A percentile compares a stretch with the other conserved stretches of the same genome.
These are phyloP conservation scores for Oenanthe javanica DNA, from an alignment of 140 eudicot genomes.

Conservation along the genomic window DNA sequence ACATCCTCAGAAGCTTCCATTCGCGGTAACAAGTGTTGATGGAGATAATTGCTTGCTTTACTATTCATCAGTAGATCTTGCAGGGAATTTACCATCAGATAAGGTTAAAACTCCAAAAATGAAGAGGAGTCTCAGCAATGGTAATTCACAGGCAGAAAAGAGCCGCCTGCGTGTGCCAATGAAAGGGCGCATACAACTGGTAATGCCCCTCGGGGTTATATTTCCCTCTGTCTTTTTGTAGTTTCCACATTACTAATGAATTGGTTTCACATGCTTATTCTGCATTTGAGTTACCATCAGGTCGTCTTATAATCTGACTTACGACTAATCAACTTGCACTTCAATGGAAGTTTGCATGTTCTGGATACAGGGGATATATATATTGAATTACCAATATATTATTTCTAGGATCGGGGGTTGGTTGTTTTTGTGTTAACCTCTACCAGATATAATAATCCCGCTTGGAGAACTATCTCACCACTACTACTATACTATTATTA, in stretches of 20 bases:
- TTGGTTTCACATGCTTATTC: background rate
- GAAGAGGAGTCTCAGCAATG: constrained; percentile 49
- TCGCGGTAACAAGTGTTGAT: constrained; percentile 81
- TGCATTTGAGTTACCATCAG: background rate
- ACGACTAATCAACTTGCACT: background rate
- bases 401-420: background rate
- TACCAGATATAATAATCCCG: too few species aligned
- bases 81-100: constrained; percentile 37
- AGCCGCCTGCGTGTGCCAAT: constrained; percentile 78
- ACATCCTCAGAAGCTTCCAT: constrained; percentile 93
- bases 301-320: background rate
- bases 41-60: constrained; percentile 80
- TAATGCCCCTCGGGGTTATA: constrained; percentile 15
- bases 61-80: constrained; percentile 79
- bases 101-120: constrained; percentile 43
- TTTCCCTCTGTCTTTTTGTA: background rate
- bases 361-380: background rate
- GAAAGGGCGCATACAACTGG: constrained; percentile 96
- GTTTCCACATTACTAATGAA: background rate
- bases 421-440: background rate
- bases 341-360: background rate
- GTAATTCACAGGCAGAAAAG: constrained; percentile 46
- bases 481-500: background rate
- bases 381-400: background rate
- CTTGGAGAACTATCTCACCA: background rate